phyloP scores from a whole-genome alignment of 495 filamentous ascomycete species.

The Penicillium odoratum region DNA sequence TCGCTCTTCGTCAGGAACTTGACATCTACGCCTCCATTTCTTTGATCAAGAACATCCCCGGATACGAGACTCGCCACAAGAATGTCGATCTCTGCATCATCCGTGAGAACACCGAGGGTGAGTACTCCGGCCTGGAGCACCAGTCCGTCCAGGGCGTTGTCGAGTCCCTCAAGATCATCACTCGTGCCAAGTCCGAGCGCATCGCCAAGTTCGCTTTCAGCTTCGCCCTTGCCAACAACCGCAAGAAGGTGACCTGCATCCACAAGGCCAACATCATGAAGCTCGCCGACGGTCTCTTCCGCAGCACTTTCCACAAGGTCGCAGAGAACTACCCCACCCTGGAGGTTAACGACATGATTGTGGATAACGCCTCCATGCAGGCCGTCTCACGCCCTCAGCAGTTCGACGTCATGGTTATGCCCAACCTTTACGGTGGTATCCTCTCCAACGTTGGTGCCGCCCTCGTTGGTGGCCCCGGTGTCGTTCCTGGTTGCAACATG shows the following conservation, averaged over 20 bases:
- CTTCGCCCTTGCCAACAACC: slow-evolving; percentile 96
- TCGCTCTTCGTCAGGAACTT: slow-evolving; percentile 96
- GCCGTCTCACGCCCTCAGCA: slow-evolving; percentile 93
- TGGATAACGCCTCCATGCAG: slow-evolving; percentile 99
- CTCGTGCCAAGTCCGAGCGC: slow-evolving; percentile 95
- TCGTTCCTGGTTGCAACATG: slow-evolving; percentile 99
- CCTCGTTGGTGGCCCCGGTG: slow-evolving; percentile 95
- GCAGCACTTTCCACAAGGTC: slow-evolving; percentile 90
- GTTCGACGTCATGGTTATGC: slow-evolving; percentile 99
- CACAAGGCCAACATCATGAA: slow-evolving; percentile 99
- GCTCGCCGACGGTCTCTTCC: slow-evolving; percentile 96
- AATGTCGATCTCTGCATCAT: slow-evolving; percentile 98
- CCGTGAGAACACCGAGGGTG: slow-evolving; percentile 99
- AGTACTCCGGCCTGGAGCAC: slow-evolving; percentile 98
- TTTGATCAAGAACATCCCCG: slow-evolving; percentile 98
- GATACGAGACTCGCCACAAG: slow-evolving; percentile 94
- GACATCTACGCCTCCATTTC: slow-evolving; percentile 99
- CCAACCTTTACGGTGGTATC: slow-evolving; percentile 98
- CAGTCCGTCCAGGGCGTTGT: slow-evolving; percentile 96
- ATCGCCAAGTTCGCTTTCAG: slow-evolving; percentile 98
- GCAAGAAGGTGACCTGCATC: slow-evolving; percentile 98
- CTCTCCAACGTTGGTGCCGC: slow-evolving; percentile 98
- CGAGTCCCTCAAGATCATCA: slow-evolving; percentile 99
- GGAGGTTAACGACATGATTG: slow-evolving; percentile 97
- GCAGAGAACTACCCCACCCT: slow-evolving; percentile 91